phyloP scores from a whole-genome alignment of 2,329 filamentous ascomycete genomes.

The Calonectria naviculata region DNA sequence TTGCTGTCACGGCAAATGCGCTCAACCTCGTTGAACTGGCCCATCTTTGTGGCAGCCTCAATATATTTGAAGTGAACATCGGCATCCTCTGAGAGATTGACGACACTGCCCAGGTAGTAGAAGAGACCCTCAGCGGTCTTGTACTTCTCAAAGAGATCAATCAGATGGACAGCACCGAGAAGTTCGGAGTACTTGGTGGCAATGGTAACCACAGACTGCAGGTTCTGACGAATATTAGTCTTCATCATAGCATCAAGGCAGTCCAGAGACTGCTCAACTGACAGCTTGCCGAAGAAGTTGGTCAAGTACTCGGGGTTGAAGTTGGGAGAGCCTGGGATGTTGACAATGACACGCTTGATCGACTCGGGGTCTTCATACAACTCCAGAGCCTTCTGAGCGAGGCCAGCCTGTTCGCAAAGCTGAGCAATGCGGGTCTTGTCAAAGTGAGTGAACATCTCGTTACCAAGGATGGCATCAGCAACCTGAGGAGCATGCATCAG shows the following conservation, averaged over 20 bases:
- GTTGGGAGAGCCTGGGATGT: constrained; percentile 84
- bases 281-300: constrained; percentile 92
- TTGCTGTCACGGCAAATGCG: constrained; percentile 96
- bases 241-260: constrained; percentile 97
- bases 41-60: constrained; percentile 93
- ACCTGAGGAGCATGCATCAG: constrained; percentile 96
- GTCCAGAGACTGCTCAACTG: constrained; percentile 93
- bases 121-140: constrained; percentile 96
- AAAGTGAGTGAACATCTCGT: constrained; percentile 98
- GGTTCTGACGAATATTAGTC: constrained; percentile 94
- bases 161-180: constrained; percentile 85
- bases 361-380: constrained; percentile 91
- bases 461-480: constrained; percentile 95
- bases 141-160: constrained; percentile 97
- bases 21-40: constrained; percentile 95
- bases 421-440: constrained; percentile 90
- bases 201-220: constrained; percentile 94
- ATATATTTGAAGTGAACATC: constrained; percentile 99
- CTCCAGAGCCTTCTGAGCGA: constrained; percentile 89
- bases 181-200: constrained; percentile 98
- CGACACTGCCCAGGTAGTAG: constrained; percentile 98
- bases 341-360: constrained; percentile 90
- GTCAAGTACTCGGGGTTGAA: constrained; percentile 92
- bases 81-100: constrained; percentile 94
- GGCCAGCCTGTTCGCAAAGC: constrained; percentile 92